Percentiles rank a stretch among this genome's conserved stretches.
Evolutionary conservation across 768 basidiomycete species (phyloP).

Genomic region (Nidula microcarpa): DNA sequence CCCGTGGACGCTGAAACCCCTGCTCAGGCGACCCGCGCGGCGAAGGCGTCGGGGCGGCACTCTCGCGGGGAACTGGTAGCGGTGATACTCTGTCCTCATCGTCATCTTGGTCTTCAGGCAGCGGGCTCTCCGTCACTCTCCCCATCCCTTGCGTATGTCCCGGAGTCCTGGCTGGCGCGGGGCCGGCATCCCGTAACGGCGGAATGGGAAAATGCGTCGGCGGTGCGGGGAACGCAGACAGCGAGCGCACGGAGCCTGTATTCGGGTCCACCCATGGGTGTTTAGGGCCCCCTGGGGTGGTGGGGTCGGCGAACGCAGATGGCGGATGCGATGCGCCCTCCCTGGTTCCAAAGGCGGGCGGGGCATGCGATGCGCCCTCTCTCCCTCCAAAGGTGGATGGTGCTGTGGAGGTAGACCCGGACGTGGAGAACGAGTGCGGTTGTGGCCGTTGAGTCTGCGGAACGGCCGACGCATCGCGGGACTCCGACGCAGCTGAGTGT

Average conservation of each 20-base stretch:
- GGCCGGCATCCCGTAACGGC: no score
- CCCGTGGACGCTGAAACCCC: neutral
- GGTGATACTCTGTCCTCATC: neutral
- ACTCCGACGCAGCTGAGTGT: neutral
- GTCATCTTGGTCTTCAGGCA: neutral
- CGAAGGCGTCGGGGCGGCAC: no score
- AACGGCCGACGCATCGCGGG: no score
- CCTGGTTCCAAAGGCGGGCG: neutral
- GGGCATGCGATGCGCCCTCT: no score
- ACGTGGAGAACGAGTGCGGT: no score
- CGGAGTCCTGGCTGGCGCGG: no score
- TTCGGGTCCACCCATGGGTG: slow-evolving; percentile 33
- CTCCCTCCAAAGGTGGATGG: no score
- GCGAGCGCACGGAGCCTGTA: slow-evolving; percentile 58
- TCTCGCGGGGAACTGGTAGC: no score
- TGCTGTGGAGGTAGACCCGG: no score
- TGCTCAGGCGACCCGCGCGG: neutral
- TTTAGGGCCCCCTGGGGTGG: slow-evolving; percentile 15
- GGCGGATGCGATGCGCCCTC: slow-evolving; percentile 3
- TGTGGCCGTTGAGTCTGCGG: neutral
- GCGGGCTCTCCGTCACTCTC: no score
- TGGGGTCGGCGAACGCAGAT: slow-evolving; percentile 29
- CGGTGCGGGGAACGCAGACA: slow-evolving; percentile 72
- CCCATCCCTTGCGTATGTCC: no score
- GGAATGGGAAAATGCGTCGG: slow-evolving; percentile 72